A percentile compares a stretch with the other conserved stretches of the same genome.
Conservation (phyloP, 176 grass and related monocot species). For the Aechmea fasciata region DNA sequence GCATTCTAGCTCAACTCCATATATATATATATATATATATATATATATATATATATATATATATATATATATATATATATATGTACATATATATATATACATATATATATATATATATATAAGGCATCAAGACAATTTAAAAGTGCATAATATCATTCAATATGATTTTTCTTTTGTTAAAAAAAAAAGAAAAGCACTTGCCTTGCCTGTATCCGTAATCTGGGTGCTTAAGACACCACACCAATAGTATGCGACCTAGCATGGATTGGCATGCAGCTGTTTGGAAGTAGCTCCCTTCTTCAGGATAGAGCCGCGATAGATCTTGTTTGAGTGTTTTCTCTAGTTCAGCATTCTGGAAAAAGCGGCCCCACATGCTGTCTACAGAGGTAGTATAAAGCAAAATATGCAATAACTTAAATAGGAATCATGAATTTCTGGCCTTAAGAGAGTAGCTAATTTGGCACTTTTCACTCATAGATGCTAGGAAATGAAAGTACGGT, state of each 20-base stretch:
- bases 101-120: no score
- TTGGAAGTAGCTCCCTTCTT: constrained; percentile 75
- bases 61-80: no score
- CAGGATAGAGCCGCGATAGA: constrained; percentile 79
- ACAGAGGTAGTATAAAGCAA: constrained; percentile 8
- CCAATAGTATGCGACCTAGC: constrained; percentile 75
- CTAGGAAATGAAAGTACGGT: background rate
- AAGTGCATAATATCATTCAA: no score
- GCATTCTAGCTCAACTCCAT: no score
- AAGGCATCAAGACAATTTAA: no score
- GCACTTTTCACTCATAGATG: background rate
- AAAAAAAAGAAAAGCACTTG: constrained; percentile 9
- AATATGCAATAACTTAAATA: background rate
- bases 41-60: no score
- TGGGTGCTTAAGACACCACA: constrained; percentile 94
- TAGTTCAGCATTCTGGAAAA: constrained; percentile 88
- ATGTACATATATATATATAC: no score
- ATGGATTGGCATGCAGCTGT: constrained; percentile 63
- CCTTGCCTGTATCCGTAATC: constrained; percentile 94
- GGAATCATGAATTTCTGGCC: background rate
- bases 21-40: no score
- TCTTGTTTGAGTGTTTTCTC: constrained; percentile 95
- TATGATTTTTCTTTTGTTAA: no score
- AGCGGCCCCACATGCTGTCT: constrained; percentile 97
- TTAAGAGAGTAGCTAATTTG: background rate